phyloP scores from a whole-genome alignment of 805 yeast genomes.

The Maudiozyma barnettii region DNA sequence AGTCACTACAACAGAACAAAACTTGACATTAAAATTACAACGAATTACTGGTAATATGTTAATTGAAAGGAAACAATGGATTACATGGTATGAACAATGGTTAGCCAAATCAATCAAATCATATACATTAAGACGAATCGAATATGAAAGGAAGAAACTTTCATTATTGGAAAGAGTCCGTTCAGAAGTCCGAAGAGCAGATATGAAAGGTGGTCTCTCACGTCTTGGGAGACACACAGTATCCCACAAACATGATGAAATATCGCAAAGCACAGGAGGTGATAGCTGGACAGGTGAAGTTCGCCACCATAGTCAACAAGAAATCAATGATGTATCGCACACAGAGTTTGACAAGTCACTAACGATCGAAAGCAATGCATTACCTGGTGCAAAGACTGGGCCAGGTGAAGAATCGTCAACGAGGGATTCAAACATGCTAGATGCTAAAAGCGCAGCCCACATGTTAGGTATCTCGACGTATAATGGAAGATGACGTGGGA shows the following conservation, averaged over 20 bases:
- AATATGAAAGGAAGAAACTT: slow-evolving; percentile 74
- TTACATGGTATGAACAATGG: slow-evolving; percentile 47
- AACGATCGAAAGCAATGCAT: not conserved
- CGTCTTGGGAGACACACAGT: slow-evolving; percentile 51
- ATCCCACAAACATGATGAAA: slow-evolving; percentile 11
- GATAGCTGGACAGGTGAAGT: slow-evolving; percentile 54
- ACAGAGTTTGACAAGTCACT: slow-evolving; percentile 21
- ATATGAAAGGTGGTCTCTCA: slow-evolving; percentile 69
- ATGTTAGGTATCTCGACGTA: slow-evolving; percentile 62
- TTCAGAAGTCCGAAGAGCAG: slow-evolving; percentile 63
- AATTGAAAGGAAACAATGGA: slow-evolving; percentile 47
- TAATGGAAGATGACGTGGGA: not conserved
- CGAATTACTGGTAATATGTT: slow-evolving; percentile 81
- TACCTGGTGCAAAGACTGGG: not conserved
- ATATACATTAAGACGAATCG: slow-evolving; percentile 63
- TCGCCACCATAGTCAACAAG: slow-evolving; percentile 19
- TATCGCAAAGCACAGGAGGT: slow-evolving; percentile 41
- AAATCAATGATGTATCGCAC: slow-evolving; percentile 13
- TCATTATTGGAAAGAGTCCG: slow-evolving; percentile 63
- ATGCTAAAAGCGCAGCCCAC: slow-evolving; percentile 78
- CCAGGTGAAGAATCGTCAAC: not conserved
- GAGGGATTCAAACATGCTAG: slow-evolving; percentile 33
- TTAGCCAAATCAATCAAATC: slow-evolving; percentile 46
- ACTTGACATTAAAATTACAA: slow-evolving; percentile 64
- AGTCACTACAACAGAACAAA: slow-evolving; percentile 68